phyloP scores from a whole-genome alignment of 495 filamentous ascomycete species.

The Glarea lozoyensis region DNA sequence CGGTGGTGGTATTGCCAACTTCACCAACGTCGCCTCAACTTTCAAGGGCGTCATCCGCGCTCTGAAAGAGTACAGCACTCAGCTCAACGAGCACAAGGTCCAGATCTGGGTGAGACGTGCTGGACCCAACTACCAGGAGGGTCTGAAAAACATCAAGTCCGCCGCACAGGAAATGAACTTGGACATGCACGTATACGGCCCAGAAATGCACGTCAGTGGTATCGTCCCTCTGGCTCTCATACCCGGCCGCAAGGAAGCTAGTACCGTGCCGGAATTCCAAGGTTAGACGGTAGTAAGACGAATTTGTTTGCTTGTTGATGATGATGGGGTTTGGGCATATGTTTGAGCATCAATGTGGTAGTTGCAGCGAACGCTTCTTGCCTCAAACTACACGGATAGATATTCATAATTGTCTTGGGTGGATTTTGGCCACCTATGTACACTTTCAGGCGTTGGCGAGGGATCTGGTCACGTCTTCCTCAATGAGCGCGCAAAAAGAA shows the following conservation, averaged over 20 bases:
- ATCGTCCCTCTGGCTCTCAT: conserved; percentile 56
- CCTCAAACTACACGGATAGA: conserved; percentile 18
- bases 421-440: background rate
- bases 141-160: conserved; percentile 98
- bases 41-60: conserved; percentile 99
- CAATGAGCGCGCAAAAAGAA: background rate
- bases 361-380: conserved; percentile 13
- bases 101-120: conserved; percentile 99
- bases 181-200: conserved; percentile 93
- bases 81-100: conserved; percentile 91
- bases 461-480: background rate
- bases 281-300: conserved; percentile 8
- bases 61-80: conserved; percentile 79
- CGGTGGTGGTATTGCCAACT: conserved; percentile 99
- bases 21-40: conserved; percentile 92
- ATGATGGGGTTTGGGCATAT: conserved; percentile 6
- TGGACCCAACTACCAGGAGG: conserved; percentile 99
- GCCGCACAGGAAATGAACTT: conserved; percentile 88
- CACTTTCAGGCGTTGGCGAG: conserved; percentile 1
- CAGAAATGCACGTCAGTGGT: conserved; percentile 79
- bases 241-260: conserved; percentile 43
- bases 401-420: conserved; percentile 16
- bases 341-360: conserved; percentile 10
- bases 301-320: conserved; percentile 3
- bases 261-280: conserved; percentile 41